These are phyloP conservation scores for Puccinia triticina DNA, from an alignment of 1,284 basidiomycete genomes.

Conservation along the genomic window DNA sequence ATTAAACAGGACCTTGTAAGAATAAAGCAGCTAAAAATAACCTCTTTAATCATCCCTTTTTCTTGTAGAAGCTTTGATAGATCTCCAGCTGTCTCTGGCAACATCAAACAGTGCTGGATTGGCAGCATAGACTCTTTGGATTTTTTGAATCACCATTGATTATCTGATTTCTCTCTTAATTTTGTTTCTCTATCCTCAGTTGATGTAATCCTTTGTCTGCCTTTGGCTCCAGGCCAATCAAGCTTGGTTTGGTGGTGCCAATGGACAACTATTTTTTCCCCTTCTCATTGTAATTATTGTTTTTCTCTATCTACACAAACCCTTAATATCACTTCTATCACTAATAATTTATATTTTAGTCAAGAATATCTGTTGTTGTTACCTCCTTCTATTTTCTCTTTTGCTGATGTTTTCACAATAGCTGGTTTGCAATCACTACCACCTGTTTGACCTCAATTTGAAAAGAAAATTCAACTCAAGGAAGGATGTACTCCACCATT, in stretches of 20 bases:
- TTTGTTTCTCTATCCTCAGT: neutral
- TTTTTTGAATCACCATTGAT: neutral
- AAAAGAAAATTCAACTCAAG: no score
- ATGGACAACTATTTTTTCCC: neutral
- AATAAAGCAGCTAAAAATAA: neutral
- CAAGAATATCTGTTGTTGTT: neutral
- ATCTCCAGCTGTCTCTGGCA: neutral
- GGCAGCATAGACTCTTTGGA: neutral
- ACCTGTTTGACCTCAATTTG: no score
- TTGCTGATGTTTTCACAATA: neutral
- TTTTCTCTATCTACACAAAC: neutral
- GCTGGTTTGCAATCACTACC: no score
- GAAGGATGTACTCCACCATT: no score
- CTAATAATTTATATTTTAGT: neutral
- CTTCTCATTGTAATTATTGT: neutral
- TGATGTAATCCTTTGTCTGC: slow-evolving; percentile 26
- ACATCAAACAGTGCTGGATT: neutral
- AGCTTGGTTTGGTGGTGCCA: neutral
- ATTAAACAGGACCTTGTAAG: neutral
- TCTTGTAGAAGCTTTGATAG: slow-evolving; percentile 17
- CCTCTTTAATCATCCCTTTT: neutral
- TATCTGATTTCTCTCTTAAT: neutral
- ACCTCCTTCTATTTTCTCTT: neutral
- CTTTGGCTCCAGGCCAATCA: slow-evolving; percentile 1
- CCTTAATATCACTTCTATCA: neutral